Evolutionary conservation across 1,284 basidiomycete genomes (phyloP).

Genomic region (Chondrostereum purpureum): DNA sequence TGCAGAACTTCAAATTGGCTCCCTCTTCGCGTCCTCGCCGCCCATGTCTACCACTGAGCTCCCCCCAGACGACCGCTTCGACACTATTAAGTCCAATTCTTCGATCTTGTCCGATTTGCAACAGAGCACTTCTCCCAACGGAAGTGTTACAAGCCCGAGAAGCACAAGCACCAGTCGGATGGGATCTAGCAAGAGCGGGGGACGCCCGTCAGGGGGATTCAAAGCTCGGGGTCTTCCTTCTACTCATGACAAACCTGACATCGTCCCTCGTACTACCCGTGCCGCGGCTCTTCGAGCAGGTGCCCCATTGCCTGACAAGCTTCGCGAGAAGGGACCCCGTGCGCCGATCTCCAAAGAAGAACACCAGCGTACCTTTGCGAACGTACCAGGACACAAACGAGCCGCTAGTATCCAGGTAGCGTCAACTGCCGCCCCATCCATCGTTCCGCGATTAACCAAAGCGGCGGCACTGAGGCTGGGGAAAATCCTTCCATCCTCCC

Average conservation of each 20-base stretch:
- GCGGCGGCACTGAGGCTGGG: constrained; percentile 66
- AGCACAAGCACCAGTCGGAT: constrained; percentile 20
- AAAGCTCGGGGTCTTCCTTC: constrained; percentile 66
- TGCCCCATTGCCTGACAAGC: constrained; percentile 23
- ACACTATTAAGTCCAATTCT: constrained; percentile 39
- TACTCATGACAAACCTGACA: constrained; percentile 55
- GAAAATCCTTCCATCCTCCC: constrained; percentile 29
- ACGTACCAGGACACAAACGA: constrained; percentile 75
- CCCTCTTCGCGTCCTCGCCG: constrained; percentile 72
- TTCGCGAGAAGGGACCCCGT: constrained; percentile 24
- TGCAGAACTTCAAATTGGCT: constrained; percentile 69
- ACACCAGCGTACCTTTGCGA: constrained; percentile 56
- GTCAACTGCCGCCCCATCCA: constrained; percentile 63
- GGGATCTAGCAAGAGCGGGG: constrained; percentile 33
- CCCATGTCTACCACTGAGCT: constrained; percentile 65
- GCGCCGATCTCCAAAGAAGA: constrained; percentile 52
- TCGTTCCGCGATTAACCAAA: constrained; percentile 68
- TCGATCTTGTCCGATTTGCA: constrained; percentile 38
- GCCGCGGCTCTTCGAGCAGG: constrained; percentile 73
- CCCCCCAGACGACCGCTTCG: constrained; percentile 35
- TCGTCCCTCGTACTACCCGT: constrained; percentile 71
- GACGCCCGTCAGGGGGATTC: constrained; percentile 33
- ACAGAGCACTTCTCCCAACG: constrained; percentile 33
- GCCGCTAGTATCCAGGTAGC: constrained; percentile 59
- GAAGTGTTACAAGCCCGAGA: constrained; percentile 19